These are phyloP conservation scores for Tolypocladium tropicale DNA, from an alignment of 2,329 filamentous ascomycete genomes.

Conservation along the genomic window DNA sequence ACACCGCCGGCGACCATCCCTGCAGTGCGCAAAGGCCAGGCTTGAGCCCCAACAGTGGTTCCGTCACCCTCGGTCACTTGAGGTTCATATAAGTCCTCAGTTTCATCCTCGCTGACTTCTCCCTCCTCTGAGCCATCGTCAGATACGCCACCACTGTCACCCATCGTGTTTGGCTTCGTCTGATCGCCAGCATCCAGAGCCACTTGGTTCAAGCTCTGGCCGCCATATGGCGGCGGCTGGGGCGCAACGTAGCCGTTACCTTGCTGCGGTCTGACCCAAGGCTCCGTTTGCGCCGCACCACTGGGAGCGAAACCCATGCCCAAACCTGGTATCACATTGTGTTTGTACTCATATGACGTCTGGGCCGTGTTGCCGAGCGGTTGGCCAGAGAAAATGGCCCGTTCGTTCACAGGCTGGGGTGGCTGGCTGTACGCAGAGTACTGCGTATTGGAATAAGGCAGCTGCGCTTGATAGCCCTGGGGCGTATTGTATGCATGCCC, in stretches of 20 bases:
- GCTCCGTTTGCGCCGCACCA: constrained; percentile 7
- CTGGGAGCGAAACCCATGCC: constrained; percentile 15
- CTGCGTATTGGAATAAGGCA: constrained; percentile 9
- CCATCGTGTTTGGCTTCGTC: background rate
- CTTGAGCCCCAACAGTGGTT: background rate
- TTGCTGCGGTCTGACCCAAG: constrained; percentile 4
- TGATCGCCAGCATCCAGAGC: background rate
- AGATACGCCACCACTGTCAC: background rate
- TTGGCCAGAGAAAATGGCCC: background rate
- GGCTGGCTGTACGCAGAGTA: constrained; percentile 6
- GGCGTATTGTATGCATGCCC: constrained; percentile 14
- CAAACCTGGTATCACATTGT: constrained; percentile 22
- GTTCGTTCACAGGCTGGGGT: constrained; percentile 2
- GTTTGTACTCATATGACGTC: background rate
- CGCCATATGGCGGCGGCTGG: background rate
- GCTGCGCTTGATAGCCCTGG: constrained; percentile 11
- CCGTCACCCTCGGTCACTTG: constrained; percentile 5
- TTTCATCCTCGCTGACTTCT: constrained; percentile 62
- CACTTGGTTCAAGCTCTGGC: background rate
- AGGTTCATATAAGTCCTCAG: constrained; percentile 46
- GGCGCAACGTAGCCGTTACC: background rate
- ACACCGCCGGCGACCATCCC: background rate
- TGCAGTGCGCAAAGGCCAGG: background rate
- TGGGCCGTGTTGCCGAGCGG: background rate
- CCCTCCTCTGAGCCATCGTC: constrained; percentile 51